Conservation (phyloP, 2,329 filamentous ascomycete genomes). For the Fusarium irregulare region DNA sequence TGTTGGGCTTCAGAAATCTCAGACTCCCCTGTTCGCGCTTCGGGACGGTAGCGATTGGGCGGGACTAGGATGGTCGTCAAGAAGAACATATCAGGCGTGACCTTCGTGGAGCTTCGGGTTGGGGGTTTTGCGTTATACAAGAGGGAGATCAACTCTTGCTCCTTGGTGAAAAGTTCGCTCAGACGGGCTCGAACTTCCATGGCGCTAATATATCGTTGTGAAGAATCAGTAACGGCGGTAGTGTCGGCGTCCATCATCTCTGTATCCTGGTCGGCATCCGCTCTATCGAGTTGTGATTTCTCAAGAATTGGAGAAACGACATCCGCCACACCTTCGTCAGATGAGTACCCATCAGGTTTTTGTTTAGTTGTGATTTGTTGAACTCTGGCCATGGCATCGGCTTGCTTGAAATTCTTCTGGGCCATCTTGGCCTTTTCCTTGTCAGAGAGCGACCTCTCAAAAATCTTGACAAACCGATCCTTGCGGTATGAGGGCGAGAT, state of each 20-base stretch:
- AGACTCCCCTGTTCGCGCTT: constrained; percentile 82
- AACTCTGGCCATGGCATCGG: constrained; percentile 72
- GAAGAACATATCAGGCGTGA: constrained; percentile 95
- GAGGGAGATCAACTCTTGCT: constrained; percentile 84
- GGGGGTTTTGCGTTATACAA: constrained; percentile 82
- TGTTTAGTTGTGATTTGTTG: constrained; percentile 52
- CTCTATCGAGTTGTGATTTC: constrained; percentile 55
- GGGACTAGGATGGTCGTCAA: constrained; percentile 87
- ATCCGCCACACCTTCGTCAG: constrained; percentile 78
- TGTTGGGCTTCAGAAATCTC: constrained; percentile 89
- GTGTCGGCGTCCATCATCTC: constrained; percentile 50
- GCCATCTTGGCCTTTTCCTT: constrained; percentile 85
- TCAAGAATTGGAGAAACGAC: constrained; percentile 62
- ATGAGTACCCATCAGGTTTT: constrained; percentile 58
- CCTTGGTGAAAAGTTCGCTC: constrained; percentile 83
- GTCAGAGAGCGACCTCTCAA: constrained; percentile 79
- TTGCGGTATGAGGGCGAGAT: constrained; percentile 88
- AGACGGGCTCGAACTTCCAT: constrained; percentile 86
- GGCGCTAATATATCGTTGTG: constrained; percentile 82
- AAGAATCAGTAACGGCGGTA: constrained; percentile 17
- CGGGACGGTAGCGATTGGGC: constrained; percentile 90
- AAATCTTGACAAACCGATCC: constrained; percentile 92
- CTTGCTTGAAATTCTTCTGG: constrained; percentile 71
- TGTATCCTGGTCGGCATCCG: constrained; percentile 59
- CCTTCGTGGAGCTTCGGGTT: constrained; percentile 64